A percentile compares a stretch with the other conserved stretches of the same genome.
Evolutionary conservation across 2,329 filamentous ascomycete genomes (phyloP).

Genomic region (Ophiostoma himal-ulmi): DNA sequence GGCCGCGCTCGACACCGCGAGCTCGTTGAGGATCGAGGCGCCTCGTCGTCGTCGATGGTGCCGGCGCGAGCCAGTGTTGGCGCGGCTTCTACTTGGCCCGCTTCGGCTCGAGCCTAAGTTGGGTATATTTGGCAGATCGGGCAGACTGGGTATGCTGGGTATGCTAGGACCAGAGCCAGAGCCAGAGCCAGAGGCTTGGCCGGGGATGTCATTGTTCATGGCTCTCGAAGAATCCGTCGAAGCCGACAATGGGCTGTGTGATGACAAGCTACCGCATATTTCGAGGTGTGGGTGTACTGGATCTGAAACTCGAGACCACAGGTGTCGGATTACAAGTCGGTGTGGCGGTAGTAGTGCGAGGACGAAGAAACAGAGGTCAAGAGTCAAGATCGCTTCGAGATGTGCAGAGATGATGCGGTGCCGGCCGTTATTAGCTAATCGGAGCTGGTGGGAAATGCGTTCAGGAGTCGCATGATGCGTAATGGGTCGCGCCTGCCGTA

Average conservation of each 20-base stretch:
- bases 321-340: conserved; percentile 4
- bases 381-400: background rate
- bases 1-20: conserved; percentile 22
- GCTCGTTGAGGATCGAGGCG: conserved; percentile 15
- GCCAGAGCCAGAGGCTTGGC: conserved; percentile 15
- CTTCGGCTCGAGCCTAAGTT: conserved; percentile 8
- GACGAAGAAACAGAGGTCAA: background rate
- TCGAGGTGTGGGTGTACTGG: conserved; percentile 10
- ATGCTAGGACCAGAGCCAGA: conserved; percentile 8
- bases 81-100: conserved; percentile 15
- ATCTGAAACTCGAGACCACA: background rate
- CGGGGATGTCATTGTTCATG: conserved; percentile 20
- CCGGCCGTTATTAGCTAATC: background rate
- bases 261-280: conserved; percentile 21
- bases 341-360: background rate
- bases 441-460: background rate
- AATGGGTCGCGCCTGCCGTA: conserved; percentile 11
- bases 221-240: conserved; percentile 1
- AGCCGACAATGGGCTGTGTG: conserved; percentile 11
- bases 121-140: background rate
- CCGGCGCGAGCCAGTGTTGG: conserved; percentile 8
- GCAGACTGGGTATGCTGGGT: conserved; percentile 15
- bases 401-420: background rate
- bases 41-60: conserved; percentile 9
- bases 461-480: conserved; percentile 12